phyloP scores from a whole-genome alignment of 768 basidiomycete species.

The Pleurotus djamor region DNA sequence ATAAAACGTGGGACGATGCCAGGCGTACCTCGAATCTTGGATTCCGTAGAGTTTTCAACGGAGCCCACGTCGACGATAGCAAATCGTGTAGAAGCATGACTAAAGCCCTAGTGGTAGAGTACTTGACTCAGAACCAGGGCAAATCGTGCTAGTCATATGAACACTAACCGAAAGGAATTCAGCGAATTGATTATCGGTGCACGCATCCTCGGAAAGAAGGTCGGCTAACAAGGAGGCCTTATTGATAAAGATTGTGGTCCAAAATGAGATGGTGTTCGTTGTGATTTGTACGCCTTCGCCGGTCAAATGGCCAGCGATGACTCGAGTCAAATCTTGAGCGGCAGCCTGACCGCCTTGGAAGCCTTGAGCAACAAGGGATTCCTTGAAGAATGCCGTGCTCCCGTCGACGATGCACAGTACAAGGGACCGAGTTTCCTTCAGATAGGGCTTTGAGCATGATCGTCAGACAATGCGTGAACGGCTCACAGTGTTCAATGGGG shows the following conservation, averaged over 20 bases:
- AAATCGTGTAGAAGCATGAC: constrained; percentile 72
- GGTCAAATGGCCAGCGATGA: constrained; percentile 66
- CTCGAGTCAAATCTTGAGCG: constrained; percentile 64
- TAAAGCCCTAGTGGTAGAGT: constrained; percentile 50
- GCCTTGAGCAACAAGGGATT: constrained; percentile 57
- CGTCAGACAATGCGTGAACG: constrained; percentile 35
- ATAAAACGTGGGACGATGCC: neutral
- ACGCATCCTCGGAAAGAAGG: constrained; percentile 51
- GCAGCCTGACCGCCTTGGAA: constrained; percentile 63
- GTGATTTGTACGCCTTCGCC: constrained; percentile 53
- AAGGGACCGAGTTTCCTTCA: constrained; percentile 57
- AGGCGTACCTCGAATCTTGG: constrained; percentile 66
- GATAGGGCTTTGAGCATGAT: neutral
- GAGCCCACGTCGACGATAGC: constrained; percentile 66
- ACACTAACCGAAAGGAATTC: constrained; percentile 53
- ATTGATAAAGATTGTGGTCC: constrained; percentile 74
- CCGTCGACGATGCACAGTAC: constrained; percentile 77
- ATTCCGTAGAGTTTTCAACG: constrained; percentile 56
- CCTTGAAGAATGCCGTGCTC: constrained; percentile 65
- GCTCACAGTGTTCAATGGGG: constrained; percentile 44
- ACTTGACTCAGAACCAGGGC: neutral
- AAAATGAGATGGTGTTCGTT: constrained; percentile 68
- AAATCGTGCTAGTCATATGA: neutral
- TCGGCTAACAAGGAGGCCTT: constrained; percentile 50
- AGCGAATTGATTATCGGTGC: constrained; percentile 64